Evolutionary conservation across 352 stramenopile genomes (phyloP).

Genomic region (Globisporangium okanoganense): DNA sequence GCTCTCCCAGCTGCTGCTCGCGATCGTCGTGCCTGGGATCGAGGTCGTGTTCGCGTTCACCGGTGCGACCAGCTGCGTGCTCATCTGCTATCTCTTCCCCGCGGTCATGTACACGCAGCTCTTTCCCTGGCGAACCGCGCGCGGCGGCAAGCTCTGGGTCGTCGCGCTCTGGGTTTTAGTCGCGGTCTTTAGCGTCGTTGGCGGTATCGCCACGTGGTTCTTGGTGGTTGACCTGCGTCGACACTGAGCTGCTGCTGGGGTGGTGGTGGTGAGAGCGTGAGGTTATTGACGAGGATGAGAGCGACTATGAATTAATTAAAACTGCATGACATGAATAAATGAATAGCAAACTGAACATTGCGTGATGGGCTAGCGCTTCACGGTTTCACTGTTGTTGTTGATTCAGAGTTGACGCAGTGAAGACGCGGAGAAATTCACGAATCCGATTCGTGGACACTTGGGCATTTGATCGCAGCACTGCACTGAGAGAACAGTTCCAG

Average conservation of each 20-base stretch:
- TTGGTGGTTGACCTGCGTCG: not conserved
- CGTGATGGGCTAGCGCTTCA: not conserved
- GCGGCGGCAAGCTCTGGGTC: constrained; percentile 13
- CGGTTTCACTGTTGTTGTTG: not conserved
- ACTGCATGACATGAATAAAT: not conserved
- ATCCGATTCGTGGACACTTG: no score
- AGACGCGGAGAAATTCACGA: no score
- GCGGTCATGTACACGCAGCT: constrained; percentile 39
- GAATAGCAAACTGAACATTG: not conserved
- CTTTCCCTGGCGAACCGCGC: constrained; percentile 33
- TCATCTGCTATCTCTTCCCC: constrained; percentile 51
- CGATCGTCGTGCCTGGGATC: constrained; percentile 53
- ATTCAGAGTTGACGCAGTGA: not conserved
- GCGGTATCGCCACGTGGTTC: constrained; percentile 18
- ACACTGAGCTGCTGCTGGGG: not conserved
- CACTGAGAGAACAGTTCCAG: no score
- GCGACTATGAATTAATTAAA: not conserved
- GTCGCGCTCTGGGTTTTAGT: constrained; percentile 22
- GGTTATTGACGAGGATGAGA: not conserved
- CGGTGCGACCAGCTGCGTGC: constrained; percentile 38
- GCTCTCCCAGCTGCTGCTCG: constrained; percentile 49
- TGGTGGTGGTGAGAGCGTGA: no score
- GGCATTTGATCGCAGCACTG: no score
- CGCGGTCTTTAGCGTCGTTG: constrained; percentile 25
- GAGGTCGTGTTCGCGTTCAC: constrained; percentile 52